Evolutionary conservation across 2,329 filamentous ascomycete genomes (phyloP).

Genomic region (Bipolaris cookei): DNA sequence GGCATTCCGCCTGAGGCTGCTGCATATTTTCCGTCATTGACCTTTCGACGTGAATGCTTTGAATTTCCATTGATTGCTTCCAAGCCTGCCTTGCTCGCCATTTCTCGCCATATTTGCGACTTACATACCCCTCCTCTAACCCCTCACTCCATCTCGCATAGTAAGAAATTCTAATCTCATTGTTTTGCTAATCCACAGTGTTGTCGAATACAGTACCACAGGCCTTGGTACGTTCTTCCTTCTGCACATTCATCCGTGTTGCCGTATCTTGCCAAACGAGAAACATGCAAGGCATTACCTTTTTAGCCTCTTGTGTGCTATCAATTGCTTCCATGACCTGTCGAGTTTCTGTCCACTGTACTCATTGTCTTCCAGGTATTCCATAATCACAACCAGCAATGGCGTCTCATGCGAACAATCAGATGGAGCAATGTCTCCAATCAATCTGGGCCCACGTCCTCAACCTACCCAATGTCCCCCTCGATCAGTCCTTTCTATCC

Average conservation of each 20-base stretch:
- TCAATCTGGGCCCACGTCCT: conserved; percentile 42
- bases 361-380: conserved; percentile 6
- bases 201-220: conserved; percentile 13
- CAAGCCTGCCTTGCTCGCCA: not conserved
- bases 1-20: conserved; percentile 4
- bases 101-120: not conserved
- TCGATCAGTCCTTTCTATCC: conserved; percentile 50
- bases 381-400: conserved; percentile 8
- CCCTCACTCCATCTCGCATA: not conserved
- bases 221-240: conserved; percentile 17
- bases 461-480: conserved; percentile 37
- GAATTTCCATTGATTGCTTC: not conserved
- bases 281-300: no score
- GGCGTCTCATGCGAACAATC: conserved; percentile 9
- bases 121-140: not conserved
- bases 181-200: conserved; percentile 2
- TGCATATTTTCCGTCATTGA: conserved; percentile 6
- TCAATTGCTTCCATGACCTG: no score
- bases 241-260: no score
- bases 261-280: no score
- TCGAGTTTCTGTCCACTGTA: not conserved
- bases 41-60: conserved; percentile 11
- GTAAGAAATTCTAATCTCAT: not conserved
- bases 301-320: not conserved
- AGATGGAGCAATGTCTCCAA: conserved; percentile 30